Percentiles rank a stretch among this genome's conserved stretches.
phyloP scores from a whole-genome alignment of 179 eudicot species.

The Silene noctiflora region DNA sequence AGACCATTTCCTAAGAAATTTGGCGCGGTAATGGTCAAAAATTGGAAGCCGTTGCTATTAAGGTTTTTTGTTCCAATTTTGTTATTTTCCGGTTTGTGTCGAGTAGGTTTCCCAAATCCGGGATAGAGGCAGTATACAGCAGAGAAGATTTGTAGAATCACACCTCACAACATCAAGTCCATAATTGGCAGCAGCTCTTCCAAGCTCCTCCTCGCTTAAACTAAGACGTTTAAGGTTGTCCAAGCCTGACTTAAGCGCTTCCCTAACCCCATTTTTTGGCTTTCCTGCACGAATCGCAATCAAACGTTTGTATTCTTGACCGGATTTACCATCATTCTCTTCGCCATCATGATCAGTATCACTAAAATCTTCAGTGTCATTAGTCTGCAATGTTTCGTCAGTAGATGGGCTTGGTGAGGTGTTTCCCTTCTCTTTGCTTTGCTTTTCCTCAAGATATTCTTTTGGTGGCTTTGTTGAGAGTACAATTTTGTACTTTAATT shows the following conservation, averaged over 20 bases:
- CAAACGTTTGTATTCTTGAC: constrained; percentile 40
- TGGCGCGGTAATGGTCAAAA: background rate
- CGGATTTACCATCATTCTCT: constrained; percentile 40
- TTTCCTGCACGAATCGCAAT: constrained; percentile 52
- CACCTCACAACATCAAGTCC: constrained; percentile 62
- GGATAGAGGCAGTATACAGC: background rate
- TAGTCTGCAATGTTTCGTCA: constrained; percentile 30
- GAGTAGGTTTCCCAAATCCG: too few species aligned
- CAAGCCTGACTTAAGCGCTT: constrained; percentile 33
- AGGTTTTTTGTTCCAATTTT: too few species aligned
- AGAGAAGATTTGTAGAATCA: background rate
- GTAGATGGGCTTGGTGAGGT: constrained; percentile 34
- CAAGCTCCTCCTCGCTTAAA: constrained; percentile 53
- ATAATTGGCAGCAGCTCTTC: constrained; percentile 38
- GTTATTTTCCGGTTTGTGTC: too few species aligned
- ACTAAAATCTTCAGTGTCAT: constrained; percentile 27
- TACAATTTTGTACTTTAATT: constrained; percentile 47
- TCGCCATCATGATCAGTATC: constrained; percentile 51
- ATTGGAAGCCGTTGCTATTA: too few species aligned
- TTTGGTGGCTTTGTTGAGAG: constrained; percentile 78
- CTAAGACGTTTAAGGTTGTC: constrained; percentile 54
- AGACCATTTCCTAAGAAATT: background rate
- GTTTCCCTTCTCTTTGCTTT: constrained; percentile 33
- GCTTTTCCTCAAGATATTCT: constrained; percentile 53
- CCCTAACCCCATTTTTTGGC: constrained; percentile 45